A percentile compares a stretch with the other conserved stretches of the same genome.
Evolutionary conservation across 2,329 filamentous ascomycete genomes (phyloP).

Genomic region (Coniochaeta sp.): DNA sequence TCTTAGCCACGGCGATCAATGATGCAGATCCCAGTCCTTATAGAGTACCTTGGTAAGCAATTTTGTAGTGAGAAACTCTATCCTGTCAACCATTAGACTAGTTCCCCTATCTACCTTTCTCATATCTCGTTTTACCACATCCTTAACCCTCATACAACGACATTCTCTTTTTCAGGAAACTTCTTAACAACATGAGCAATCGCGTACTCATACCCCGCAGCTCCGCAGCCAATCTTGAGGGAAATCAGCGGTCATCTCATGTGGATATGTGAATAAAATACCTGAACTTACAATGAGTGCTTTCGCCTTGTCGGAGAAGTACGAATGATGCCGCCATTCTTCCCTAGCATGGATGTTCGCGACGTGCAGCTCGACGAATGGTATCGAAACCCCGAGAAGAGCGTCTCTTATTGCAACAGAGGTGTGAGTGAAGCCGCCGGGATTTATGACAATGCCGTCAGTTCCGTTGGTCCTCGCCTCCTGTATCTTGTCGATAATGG

Average conservation of each 20-base stretch:
- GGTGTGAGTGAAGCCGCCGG: conserved; percentile 10
- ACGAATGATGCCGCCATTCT: conserved; percentile 8
- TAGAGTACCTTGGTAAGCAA: too few species aligned
- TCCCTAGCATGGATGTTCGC: conserved; percentile 9
- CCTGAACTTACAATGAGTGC: not conserved
- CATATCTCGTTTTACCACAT: too few species aligned
- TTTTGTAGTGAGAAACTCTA: too few species aligned
- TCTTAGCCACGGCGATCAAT: too few species aligned
- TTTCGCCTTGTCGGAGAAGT: conserved; percentile 9
- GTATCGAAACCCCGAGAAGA: conserved; percentile 7
- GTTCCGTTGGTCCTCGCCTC: conserved; percentile 7
- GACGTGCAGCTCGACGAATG: conserved; percentile 10
- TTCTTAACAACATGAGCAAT: conserved; percentile 31
- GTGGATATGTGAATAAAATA: not conserved
- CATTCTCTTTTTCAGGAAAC: not conserved
- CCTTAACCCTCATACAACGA: not conserved
- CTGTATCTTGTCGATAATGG: conserved; percentile 8
- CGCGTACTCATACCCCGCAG: conserved; percentile 15
- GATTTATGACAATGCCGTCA: conserved; percentile 9
- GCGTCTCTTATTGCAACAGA: conserved; percentile 9
- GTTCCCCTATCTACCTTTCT: too few species aligned
- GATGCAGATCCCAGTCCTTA: too few species aligned
- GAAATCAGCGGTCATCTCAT: not conserved
- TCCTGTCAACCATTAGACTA: too few species aligned
- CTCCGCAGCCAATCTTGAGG: conserved; percentile 4